Base-by-base conservation (phyloP, 1,139 yeast genomes). In the Insectozyma bohioensis region DNA sequence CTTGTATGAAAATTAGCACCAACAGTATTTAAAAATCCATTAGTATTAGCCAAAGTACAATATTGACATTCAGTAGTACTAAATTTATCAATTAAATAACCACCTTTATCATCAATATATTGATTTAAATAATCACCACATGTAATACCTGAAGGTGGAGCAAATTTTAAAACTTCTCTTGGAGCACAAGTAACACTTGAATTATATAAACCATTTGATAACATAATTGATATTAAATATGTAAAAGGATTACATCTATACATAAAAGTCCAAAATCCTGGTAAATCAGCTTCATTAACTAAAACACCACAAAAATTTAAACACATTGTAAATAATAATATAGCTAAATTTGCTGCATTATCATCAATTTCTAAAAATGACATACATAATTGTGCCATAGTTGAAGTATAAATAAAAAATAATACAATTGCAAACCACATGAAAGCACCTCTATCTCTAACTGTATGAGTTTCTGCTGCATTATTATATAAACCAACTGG, bases 401-500 rank as follows among this genome's bases (percentile, higher is more conserved):
- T 55, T 0, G 67, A 53, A 16, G 59, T 42, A 41, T 58, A 67
- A 7, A 63, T 43, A 41, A 43, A 60, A 48, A 60, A 56, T 49
- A 61, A 33, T 53, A 75, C 34, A 67, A 67, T 51, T 54, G 53
- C 48, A 58, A 75, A 35, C 71, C 73, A 57, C 58, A 60, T 54
- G 39, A 66, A 51, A 37, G 66, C 58, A 63, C 82, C 70, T 54
- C 73, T 50, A 31, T 52, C 45, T 26, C 41, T 26, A 10, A 53
- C 54, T 1, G 43, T 23, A 31, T 49, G 44, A 20, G 49, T 54
- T 24, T 52, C 45, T 4, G 56, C 56, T 6, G 87, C 84, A 52
- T 80, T 80, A 8, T 51, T 38, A 48, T 78, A 75, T 38, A 80
- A 62, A 2, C 94, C 95, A 42, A 85, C 76, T 11, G 74, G 74